phyloP scores from a whole-genome alignment of 73 alveolate genomes.

The Tetrahymena thermophila region DNA sequence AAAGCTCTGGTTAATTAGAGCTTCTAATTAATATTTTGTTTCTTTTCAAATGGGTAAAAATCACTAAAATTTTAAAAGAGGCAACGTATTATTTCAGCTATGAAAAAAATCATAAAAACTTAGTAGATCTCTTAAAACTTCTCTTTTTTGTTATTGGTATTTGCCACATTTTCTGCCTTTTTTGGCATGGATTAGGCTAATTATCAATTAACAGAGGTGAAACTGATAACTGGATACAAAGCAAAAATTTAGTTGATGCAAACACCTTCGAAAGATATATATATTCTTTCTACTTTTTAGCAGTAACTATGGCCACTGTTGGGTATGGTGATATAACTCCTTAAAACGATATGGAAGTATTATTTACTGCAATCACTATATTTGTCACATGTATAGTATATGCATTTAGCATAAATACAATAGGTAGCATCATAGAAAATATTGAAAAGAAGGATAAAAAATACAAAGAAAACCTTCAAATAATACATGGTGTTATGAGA shows the following conservation, averaged over 20 bases:
- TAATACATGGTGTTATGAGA: neutral
- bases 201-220: neutral
- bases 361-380: constrained; percentile 35
- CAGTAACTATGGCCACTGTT: constrained; percentile 55
- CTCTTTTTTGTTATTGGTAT: neutral
- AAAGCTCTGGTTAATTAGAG: neutral
- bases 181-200: constrained; percentile 10
- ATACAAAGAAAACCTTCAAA: neutral
- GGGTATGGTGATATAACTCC: constrained; percentile 73
- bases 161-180: neutral
- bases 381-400: constrained; percentile 47
- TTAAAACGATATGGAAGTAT: constrained; percentile 31
- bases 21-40: neutral
- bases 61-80: neutral
- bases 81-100: neutral
- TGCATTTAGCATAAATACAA: constrained; percentile 47
- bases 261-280: constrained; percentile 33
- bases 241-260: constrained; percentile 1
- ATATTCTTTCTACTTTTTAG: constrained; percentile 54
- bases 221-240: neutral
- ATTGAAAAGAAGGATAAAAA: constrained; percentile 8
- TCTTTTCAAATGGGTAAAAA: neutral
- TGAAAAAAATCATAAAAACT: neutral
- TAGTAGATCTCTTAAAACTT: neutral
- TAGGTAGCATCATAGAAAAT: constrained; percentile 48